phyloP scores from a whole-genome alignment of 2,329 filamentous ascomycete species.

The Scytalidium sp. region DNA sequence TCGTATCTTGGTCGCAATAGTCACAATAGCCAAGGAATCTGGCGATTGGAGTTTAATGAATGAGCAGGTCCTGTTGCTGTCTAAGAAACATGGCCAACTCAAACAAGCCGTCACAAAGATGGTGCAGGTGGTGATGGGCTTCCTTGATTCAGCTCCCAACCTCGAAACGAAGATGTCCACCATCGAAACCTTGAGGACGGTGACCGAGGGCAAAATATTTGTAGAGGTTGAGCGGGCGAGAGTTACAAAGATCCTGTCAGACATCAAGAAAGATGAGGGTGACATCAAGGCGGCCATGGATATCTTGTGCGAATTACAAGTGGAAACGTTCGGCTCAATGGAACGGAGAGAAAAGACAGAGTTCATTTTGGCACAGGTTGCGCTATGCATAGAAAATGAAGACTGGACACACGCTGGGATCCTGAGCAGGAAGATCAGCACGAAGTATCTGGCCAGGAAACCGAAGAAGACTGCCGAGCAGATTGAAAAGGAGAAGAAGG shows the following conservation, averaged over 20 bases:
- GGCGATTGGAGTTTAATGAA: slow-evolving; percentile 94
- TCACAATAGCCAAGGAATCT: slow-evolving; percentile 90
- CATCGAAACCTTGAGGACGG: slow-evolving; percentile 92
- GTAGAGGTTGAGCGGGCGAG: slow-evolving; percentile 97
- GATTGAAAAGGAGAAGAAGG: slow-evolving; percentile 86
- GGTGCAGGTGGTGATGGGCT: slow-evolving; percentile 94
- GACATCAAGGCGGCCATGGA: slow-evolving; percentile 88
- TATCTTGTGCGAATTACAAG: slow-evolving; percentile 93
- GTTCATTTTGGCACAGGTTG: slow-evolving; percentile 94
- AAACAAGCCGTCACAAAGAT: slow-evolving; percentile 99
- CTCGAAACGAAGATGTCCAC: slow-evolving; percentile 86
- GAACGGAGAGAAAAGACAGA: slow-evolving; percentile 95
- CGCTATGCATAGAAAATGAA: slow-evolving; percentile 88
- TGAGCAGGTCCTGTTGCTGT: slow-evolving; percentile 91
- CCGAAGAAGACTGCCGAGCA: slow-evolving; percentile 88
- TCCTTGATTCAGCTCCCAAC: slow-evolving; percentile 82
- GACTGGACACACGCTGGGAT: slow-evolving; percentile 97
- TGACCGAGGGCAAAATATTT: slow-evolving; percentile 99
- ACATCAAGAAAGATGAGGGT: slow-evolving; percentile 96
- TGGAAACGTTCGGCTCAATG: slow-evolving; percentile 99
- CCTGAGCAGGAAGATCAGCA: slow-evolving; percentile 94
- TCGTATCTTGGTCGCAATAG: slow-evolving; percentile 79
- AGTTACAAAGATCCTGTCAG: slow-evolving; percentile 89
- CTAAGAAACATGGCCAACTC: slow-evolving; percentile 99
- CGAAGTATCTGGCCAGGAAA: slow-evolving; percentile 84